Evolutionary conservation across 495 filamentous ascomycete species (phyloP).

Genomic region (Lophium mytilinum): DNA sequence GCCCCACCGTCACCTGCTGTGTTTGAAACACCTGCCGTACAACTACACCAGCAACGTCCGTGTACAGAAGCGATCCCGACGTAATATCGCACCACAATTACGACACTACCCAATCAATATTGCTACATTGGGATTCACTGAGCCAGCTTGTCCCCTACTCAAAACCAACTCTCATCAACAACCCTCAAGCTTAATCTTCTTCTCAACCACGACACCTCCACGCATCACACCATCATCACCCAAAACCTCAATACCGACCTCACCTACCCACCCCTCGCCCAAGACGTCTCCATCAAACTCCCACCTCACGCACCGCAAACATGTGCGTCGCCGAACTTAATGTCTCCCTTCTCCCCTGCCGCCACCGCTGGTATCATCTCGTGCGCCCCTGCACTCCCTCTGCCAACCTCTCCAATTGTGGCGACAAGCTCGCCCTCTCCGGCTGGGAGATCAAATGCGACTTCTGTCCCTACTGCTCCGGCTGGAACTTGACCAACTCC

Average conservation of each 20-base stretch:
- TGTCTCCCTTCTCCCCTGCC: constrained; percentile 33
- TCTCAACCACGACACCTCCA: neutral
- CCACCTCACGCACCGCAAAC: constrained; percentile 1
- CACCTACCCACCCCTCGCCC: neutral
- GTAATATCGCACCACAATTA: too few relatives aligned
- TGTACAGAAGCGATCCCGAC: too few relatives aligned
- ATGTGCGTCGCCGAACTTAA: constrained; percentile 38
- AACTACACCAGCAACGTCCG: too few relatives aligned
- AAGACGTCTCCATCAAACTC: neutral
- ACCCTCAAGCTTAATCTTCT: neutral
- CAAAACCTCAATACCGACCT: neutral
- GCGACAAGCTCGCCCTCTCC: constrained; percentile 25
- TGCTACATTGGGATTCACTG: neutral
- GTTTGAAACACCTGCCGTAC: too few relatives aligned
- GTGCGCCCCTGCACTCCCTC: constrained; percentile 25
- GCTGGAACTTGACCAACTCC: constrained; percentile 18
- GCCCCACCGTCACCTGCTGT: too few relatives aligned
- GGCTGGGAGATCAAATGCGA: constrained; percentile 36
- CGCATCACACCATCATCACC: neutral
- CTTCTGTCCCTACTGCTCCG: constrained; percentile 34
- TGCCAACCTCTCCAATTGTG: constrained; percentile 33
- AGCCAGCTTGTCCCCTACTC: neutral
- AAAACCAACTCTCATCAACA: neutral
- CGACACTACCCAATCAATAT: too few relatives aligned
- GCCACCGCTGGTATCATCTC: constrained; percentile 35